A percentile compares a stretch with the other conserved stretches of the same genome.
These are phyloP conservation scores for Dothistroma pini DNA, from an alignment of 2,329 filamentous ascomycete genomes.

Conservation along the genomic window DNA sequence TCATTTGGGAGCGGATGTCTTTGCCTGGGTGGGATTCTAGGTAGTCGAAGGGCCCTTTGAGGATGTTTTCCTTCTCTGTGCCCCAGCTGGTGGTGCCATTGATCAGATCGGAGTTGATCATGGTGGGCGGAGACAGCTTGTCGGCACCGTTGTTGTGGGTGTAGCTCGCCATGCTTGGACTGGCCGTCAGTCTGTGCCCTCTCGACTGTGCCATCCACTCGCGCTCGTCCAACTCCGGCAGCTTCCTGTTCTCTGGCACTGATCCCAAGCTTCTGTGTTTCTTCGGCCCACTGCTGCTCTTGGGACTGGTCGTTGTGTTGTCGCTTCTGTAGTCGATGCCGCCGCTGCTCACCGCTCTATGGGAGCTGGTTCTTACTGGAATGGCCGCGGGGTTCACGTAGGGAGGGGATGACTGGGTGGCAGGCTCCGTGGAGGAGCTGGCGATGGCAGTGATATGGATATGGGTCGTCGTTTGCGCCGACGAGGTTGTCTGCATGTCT, in stretches of 20 bases:
- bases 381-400: slow-evolving; percentile 45
- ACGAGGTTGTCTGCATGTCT: slow-evolving; percentile 10
- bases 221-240: slow-evolving; percentile 27
- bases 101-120: slow-evolving; percentile 36
- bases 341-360: slow-evolving; percentile 45
- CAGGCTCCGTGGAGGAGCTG: not conserved
- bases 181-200: slow-evolving; percentile 25
- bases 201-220: slow-evolving; percentile 28
- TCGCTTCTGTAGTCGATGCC: slow-evolving; percentile 15
- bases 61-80: slow-evolving; percentile 69
- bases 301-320: slow-evolving; percentile 15
- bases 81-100: slow-evolving; percentile 58
- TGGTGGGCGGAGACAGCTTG: slow-evolving; percentile 15
- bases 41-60: slow-evolving; percentile 78
- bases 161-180: slow-evolving; percentile 11
- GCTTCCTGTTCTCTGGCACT: slow-evolving; percentile 23
- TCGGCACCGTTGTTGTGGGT: slow-evolving; percentile 16
- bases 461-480: slow-evolving; percentile 8
- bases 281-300: slow-evolving; percentile 11
- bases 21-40: slow-evolving; percentile 75
- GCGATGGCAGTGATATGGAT: slow-evolving; percentile 1
- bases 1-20: slow-evolving; percentile 76
- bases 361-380: slow-evolving; percentile 69
- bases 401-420: slow-evolving; percentile 8
- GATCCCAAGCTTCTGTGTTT: slow-evolving; percentile 27